Evolutionary conservation across 2,329 filamentous ascomycete species (phyloP).

Genomic region (Huntiella bhutanensis): DNA sequence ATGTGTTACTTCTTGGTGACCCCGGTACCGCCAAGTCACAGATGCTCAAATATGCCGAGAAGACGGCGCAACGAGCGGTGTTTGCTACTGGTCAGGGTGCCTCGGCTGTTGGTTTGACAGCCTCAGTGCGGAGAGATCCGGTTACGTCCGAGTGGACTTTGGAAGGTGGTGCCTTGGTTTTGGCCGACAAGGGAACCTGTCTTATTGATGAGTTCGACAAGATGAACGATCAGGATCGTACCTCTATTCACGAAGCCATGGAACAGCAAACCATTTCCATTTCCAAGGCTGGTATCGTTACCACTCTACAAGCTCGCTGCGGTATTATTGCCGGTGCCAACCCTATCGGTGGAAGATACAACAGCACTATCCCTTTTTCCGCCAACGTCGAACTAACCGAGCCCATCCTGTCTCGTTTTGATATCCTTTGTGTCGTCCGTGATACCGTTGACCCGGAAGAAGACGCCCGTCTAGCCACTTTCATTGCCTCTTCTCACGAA

Average conservation of each 20-base stretch:
- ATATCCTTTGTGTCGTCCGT: conserved; percentile 87
- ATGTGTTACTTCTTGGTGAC: conserved; percentile 86
- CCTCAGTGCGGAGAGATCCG: conserved; percentile 85
- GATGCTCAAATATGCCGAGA: conserved; percentile 91
- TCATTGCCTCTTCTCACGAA: conserved; percentile 87
- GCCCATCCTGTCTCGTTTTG: conserved; percentile 93
- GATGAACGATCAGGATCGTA: conserved; percentile 98
- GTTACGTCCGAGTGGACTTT: conserved; percentile 94
- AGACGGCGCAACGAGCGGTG: conserved; percentile 88
- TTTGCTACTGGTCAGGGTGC: conserved; percentile 97
- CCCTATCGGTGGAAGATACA: conserved; percentile 89
- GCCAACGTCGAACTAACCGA: conserved; percentile 94
- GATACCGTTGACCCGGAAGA: conserved; percentile 86
- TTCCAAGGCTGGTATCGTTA: conserved; percentile 95
- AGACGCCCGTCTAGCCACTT: conserved; percentile 81
- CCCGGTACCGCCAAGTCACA: conserved; percentile 97
- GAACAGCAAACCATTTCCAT: conserved; percentile 99
- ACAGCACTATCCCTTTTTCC: conserved; percentile 86
- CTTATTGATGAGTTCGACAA: conserved; percentile 99
- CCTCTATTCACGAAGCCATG: conserved; percentile 98
- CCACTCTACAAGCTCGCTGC: conserved; percentile 85
- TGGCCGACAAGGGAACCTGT: conserved; percentile 87
- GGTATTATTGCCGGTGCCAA: conserved; percentile 94
- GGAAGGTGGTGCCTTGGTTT: conserved; percentile 84
- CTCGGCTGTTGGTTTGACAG: conserved; percentile 91